Percentiles rank a stretch among this genome's conserved stretches.
Conservation (phyloP, 805 yeast species). For the Ogataea siamensis region DNA sequence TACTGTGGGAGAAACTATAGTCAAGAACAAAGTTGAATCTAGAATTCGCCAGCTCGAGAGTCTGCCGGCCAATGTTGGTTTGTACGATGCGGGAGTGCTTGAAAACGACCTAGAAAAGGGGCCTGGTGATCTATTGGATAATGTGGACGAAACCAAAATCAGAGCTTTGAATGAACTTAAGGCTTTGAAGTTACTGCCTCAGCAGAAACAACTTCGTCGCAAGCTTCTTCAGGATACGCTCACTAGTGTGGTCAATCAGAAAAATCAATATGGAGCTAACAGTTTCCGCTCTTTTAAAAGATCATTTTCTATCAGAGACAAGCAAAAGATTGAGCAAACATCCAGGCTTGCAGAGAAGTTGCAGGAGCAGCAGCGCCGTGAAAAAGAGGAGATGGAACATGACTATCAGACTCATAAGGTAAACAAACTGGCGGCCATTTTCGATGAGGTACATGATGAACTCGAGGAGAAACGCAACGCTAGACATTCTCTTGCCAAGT, state of each 20-base stretch:
- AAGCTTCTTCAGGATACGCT: constrained; percentile 42
- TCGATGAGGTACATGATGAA: constrained; percentile 32
- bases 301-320: constrained; percentile 63
- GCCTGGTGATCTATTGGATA: constrained; percentile 43
- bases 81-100: constrained; percentile 40
- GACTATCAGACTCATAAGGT: constrained; percentile 51
- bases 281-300: constrained; percentile 66
- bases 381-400: constrained; percentile 51
- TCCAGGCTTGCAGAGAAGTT: constrained; percentile 72
- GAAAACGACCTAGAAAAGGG: constrained; percentile 36
- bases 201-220: constrained; percentile 70
- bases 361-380: constrained; percentile 67
- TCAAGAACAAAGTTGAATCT: constrained; percentile 52
- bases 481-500: constrained; percentile 33
- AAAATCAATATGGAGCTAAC: constrained; percentile 47
- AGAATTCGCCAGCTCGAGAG: constrained; percentile 61
- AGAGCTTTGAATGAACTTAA: constrained; percentile 69
- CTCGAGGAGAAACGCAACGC: constrained; percentile 32
- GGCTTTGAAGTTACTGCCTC: constrained; percentile 58
- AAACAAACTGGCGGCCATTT: constrained; percentile 34
- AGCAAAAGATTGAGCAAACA: constrained; percentile 70
- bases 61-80: constrained; percentile 69
- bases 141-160: constrained; percentile 59
- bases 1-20: constrained; percentile 48
- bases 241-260: constrained; percentile 45